Conservation (phyloP, 2,329 filamentous ascomycete genomes). For the Sarocladium oryzae region DNA sequence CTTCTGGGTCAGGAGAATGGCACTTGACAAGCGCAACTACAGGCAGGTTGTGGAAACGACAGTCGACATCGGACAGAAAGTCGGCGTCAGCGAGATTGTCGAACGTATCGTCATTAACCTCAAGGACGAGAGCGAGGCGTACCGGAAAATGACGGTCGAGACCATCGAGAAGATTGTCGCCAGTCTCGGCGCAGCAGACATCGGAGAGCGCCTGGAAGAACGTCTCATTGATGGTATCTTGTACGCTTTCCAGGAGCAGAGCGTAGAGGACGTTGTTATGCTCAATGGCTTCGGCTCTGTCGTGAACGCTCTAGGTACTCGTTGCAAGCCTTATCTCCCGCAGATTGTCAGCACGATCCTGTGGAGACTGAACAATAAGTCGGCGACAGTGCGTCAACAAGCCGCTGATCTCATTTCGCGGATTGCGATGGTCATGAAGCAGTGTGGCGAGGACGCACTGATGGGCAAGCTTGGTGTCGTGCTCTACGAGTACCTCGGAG, state of each 20-base stretch:
- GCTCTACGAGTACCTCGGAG: conserved; percentile 94
- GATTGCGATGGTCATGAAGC: conserved; percentile 98
- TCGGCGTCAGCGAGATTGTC: conserved; percentile 92
- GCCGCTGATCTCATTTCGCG: conserved; percentile 93
- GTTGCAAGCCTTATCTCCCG: conserved; percentile 92
- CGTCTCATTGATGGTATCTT: conserved; percentile 91
- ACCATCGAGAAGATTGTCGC: conserved; percentile 96
- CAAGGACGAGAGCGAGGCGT: conserved; percentile 96
- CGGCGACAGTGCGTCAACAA: conserved; percentile 91
- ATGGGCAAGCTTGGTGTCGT: conserved; percentile 94
- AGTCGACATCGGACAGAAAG: conserved; percentile 93
- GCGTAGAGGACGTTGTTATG: conserved; percentile 90
- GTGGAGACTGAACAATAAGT: conserved; percentile 97
- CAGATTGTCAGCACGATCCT: conserved; percentile 97
- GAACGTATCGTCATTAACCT: conserved; percentile 90
- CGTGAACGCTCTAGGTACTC: conserved; percentile 86
- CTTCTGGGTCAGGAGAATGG: conserved; percentile 97
- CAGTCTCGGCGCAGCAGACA: conserved; percentile 86
- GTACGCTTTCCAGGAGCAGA: conserved; percentile 96
- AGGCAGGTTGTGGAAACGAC: conserved; percentile 97
- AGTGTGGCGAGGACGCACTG: conserved; percentile 90
- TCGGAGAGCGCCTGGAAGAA: conserved; percentile 87
- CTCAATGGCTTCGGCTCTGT: conserved; percentile 97
- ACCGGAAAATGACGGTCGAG: conserved; percentile 98
- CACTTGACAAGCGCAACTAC: conserved; percentile 95